Percentiles rank a stretch among this genome's conserved stretches.
Conservation (phyloP, 208 protist genomes). For the Leishmania mexicana region DNA sequence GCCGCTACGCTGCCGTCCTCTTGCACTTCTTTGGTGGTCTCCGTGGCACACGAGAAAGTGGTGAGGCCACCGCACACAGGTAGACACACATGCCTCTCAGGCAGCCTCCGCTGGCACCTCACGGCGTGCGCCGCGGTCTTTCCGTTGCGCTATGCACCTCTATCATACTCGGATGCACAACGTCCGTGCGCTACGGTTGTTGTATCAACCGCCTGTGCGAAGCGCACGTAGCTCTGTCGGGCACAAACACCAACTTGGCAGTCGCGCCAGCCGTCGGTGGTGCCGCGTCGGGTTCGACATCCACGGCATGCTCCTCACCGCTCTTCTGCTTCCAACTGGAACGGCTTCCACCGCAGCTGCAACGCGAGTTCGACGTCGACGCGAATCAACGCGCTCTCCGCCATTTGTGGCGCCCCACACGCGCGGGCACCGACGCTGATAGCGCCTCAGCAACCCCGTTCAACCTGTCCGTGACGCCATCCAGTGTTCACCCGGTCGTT, state of each 20-base stretch:
- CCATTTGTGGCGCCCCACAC: conserved; percentile 18
- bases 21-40: neutral
- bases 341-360: conserved; percentile 31
- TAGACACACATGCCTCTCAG: neutral
- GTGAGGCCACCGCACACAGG: neutral
- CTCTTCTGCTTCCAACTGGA: conserved; percentile 27
- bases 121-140: neutral
- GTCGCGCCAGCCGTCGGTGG: neutral
- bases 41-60: neutral
- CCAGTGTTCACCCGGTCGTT: conserved; percentile 41
- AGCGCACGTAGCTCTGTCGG: too few species aligned
- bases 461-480: conserved; percentile 9
- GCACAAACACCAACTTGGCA: neutral
- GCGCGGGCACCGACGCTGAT: neutral
- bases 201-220: neutral
- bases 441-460: neutral
- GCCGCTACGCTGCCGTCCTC: neutral
- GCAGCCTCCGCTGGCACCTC: neutral
- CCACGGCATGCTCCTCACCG: neutral
- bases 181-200: neutral
- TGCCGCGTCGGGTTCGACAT: neutral
- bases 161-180: neutral
- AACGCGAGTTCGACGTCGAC: conserved; percentile 38
- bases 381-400: conserved; percentile 37
- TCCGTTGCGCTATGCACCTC: neutral